Base-by-base conservation (phyloP, 805 yeast species). In the Tetrapisispora fleetii region DNA sequence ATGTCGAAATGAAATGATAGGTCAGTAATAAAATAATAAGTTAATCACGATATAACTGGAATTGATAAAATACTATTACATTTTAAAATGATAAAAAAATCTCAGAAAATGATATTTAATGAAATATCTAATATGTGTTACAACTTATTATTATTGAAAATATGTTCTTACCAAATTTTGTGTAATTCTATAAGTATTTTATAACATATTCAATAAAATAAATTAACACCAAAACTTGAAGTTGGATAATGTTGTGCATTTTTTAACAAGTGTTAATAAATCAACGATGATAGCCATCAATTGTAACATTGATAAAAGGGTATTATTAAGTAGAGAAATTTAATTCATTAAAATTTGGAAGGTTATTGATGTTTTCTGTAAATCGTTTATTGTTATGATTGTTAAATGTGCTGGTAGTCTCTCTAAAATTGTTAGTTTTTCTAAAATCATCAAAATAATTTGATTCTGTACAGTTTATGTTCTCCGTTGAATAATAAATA, bases 71-170 rank as follows among this genome's bases (percentile, higher is more conserved):
- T 28, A 28, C 11, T 28, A 8, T 28, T 11, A 8, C 32, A 28
- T 7, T 28, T 28, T 28, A 28, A 8, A 8, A 8, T 28, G 7
- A 11, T 28, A 28, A 7, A 28, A 32, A 32, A 32, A 24, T 24
- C 28, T 24, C 28, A 24, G 28, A 24, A 24, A 24, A 24, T 4
- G 28, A 24, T 24, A 24, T 24, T 6, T 8, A 8, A 24, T 8
- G 28, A 24, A 24, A 24, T n/a, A 32, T 32, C 35, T 13, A 32
- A 14, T 32, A 13, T 27, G 24, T 27, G 33, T 40, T 40, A 40
- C 43, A 40, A 40, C 43, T 40, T 40, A 22, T 39, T 24, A 40
- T 40, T n/a, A 40, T 32, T 32, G 28, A 40, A 27, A 27, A 40
- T 8, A 40, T 40, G 43, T 27, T 22, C 35, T 32, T 32, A 14